Evolutionary conservation across 305 asterid genomes (phyloP).

Genomic region (Fraxinus sp.): DNA sequence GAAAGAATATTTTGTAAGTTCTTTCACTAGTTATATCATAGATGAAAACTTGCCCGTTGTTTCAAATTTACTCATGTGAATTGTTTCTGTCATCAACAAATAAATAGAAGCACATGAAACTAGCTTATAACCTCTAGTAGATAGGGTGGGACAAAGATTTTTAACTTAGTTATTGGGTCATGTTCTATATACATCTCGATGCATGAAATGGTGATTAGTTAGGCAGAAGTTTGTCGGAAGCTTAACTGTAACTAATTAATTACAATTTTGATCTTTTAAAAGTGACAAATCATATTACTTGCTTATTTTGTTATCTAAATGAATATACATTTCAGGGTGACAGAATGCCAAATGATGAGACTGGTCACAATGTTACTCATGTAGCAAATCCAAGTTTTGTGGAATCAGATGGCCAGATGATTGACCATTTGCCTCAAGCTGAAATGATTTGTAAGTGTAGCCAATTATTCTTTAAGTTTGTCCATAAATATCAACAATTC

Average conservation of each 20-base stretch:
- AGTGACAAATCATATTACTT: background rate
- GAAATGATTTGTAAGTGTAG: conserved; percentile 63
- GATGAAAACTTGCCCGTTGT: conserved; percentile 7
- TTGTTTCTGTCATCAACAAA: background rate
- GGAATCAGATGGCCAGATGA: conserved; percentile 42
- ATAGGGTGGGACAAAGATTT: background rate
- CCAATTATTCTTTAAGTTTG: conserved; percentile 21
- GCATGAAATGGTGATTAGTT: background rate
- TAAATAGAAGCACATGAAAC: background rate
- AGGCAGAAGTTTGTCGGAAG: conserved; percentile 8
- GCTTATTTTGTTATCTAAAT: conserved; percentile 19
- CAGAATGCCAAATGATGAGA: conserved; percentile 46
- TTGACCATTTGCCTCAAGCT: conserved; percentile 55
- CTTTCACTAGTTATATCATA: conserved; percentile 16
- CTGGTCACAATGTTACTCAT: conserved; percentile 48
- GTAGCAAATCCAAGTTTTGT: conserved; percentile 35
- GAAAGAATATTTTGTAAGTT: conserved; percentile 68
- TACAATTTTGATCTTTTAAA: background rate
- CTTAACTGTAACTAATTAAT: conserved; percentile 7
- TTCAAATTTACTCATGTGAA: background rate
- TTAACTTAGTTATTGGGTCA: background rate
- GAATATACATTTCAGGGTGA: conserved; percentile 55
- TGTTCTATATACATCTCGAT: background rate
- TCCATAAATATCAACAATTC: conserved; percentile 4
- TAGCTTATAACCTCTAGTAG: background rate